Percentiles rank a stretch among this genome's conserved stretches.
These are phyloP conservation scores for Cantharellus anzutake DNA, from an alignment of 768 basidiomycete species.

Conservation along the genomic window DNA sequence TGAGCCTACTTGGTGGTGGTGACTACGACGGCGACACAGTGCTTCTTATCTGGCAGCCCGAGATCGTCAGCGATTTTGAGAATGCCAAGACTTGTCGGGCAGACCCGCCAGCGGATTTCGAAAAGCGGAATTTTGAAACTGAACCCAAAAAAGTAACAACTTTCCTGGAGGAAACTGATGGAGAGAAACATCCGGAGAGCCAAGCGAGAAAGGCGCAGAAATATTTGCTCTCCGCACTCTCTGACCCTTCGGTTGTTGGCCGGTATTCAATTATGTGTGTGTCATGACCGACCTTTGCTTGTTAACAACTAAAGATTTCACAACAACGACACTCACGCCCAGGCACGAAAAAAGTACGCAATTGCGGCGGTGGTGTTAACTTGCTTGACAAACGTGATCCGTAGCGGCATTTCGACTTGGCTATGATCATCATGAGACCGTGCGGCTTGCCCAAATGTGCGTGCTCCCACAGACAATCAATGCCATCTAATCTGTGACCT, in stretches of 20 bases:
- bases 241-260: neutral
- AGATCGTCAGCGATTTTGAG: constrained; percentile 34
- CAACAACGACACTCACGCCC: neutral
- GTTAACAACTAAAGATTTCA: neutral
- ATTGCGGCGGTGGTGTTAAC: neutral
- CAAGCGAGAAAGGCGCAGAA: neutral
- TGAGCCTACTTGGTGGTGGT: constrained; percentile 37
- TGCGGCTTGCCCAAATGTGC: neutral
- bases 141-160: constrained; percentile 26
- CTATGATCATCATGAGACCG: neutral
- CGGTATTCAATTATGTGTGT: neutral
- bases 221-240: neutral
- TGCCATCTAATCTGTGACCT: too few species aligned
- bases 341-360: neutral
- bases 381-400: neutral
- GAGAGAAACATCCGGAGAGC: too few species aligned
- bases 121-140: constrained; percentile 20
- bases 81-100: constrained; percentile 33
- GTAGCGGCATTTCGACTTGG: neutral
- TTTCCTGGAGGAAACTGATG: constrained; percentile 17
- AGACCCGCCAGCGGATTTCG: constrained; percentile 27
- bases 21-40: constrained; percentile 40
- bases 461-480: neutral
- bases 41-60: constrained; percentile 34
- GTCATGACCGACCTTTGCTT: neutral